These are phyloP conservation scores for Vigna reflexopilosa DNA, from an alignment of 306 rosid genomes.

Conservation along the genomic window DNA sequence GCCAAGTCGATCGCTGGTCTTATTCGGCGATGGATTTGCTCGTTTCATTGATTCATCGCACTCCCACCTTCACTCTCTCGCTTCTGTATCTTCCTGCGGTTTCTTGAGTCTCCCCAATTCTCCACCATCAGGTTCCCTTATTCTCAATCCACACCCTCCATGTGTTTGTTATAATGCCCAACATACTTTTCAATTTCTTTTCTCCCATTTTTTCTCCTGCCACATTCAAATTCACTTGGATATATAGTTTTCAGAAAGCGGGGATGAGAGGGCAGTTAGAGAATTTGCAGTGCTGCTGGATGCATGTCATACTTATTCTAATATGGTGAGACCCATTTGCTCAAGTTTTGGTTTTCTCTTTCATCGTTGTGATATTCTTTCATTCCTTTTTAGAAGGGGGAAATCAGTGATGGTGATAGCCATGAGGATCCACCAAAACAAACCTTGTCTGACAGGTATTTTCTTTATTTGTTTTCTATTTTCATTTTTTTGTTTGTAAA, in stretches of 20 bases:
- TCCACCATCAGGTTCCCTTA: conserved; percentile 64
- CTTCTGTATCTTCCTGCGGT: conserved; percentile 72
- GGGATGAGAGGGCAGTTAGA: conserved; percentile 80
- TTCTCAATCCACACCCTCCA: background rate
- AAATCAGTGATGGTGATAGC: conserved; percentile 38
- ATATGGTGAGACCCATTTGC: conserved; percentile 51
- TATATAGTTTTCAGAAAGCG: conserved; percentile 79
- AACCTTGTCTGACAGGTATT: conserved; percentile 78
- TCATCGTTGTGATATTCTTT: conserved; percentile 12
- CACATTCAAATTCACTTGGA: conserved; percentile 62
- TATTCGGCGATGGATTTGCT: conserved; percentile 79
- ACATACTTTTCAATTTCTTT: background rate
- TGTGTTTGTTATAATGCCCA: conserved; percentile 2
- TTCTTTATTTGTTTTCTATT: conserved; percentile 26
- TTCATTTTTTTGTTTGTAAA: background rate
- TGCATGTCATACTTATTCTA: conserved; percentile 54
- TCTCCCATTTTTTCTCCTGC: background rate
- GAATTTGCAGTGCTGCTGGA: conserved; percentile 82
- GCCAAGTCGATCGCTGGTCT: conserved; percentile 80
- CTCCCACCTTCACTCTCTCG: conserved; percentile 71
- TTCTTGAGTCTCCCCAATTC: conserved; percentile 71
- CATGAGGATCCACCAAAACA: conserved; percentile 45
- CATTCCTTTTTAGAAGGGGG: conserved; percentile 56
- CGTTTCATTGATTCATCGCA: conserved; percentile 63
- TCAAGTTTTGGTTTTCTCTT: background rate